Conservation (phyloP, 495 filamentous ascomycete species). For the Talaromyces proteolyticus region DNA sequence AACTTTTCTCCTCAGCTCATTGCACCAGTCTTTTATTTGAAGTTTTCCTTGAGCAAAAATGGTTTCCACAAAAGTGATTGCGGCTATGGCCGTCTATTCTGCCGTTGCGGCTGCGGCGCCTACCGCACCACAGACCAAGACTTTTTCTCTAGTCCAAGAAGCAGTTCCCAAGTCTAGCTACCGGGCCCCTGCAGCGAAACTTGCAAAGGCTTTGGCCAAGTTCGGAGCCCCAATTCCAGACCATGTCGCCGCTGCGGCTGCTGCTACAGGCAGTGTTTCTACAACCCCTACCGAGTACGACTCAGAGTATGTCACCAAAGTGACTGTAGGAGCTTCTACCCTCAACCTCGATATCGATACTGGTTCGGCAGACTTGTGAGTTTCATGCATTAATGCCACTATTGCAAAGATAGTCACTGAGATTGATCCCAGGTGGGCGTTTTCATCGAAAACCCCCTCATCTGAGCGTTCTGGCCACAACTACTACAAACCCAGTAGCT, state of each 20-base stretch:
- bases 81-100: conserved; percentile 22
- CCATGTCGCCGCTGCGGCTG: conserved; percentile 25
- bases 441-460: conserved; percentile 13
- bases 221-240: conserved; percentile 36
- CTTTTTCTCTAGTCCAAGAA: conserved; percentile 38
- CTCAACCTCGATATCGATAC: conserved; percentile 45
- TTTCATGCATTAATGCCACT: conserved; percentile 1
- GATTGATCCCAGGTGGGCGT: conserved; percentile 1
- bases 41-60: conserved; percentile 15
- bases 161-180: conserved; percentile 21
- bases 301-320: conserved; percentile 60
- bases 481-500: conserved; percentile 52
- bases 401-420: conserved; percentile 25
- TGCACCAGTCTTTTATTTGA: neutral
- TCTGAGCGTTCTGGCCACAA: neutral
- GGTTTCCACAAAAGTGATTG: conserved; percentile 37
- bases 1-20: neutral
- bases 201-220: conserved; percentile 36
- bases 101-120: conserved; percentile 28
- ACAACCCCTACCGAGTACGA: conserved; percentile 54
- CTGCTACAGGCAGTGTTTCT: conserved; percentile 41
- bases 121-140: conserved; percentile 15
- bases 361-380: conserved; percentile 70
- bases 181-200: conserved; percentile 21
- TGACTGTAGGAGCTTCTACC: conserved; percentile 56